Conservation (phyloP, 306 rosid genomes). For the Lathyrus oleraceus region DNA sequence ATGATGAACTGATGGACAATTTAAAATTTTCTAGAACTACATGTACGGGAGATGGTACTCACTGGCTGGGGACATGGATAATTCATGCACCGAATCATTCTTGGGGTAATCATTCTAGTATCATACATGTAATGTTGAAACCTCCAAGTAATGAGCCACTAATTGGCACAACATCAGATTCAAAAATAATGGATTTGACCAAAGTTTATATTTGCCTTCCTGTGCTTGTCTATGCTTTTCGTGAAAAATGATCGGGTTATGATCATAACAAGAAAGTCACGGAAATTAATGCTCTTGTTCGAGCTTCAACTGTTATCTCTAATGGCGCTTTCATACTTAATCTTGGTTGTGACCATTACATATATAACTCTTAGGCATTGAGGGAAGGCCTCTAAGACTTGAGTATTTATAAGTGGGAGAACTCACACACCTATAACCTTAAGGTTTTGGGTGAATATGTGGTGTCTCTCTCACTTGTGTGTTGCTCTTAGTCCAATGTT, state of each 20-base stretch:
- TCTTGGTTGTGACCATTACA: constrained; percentile 81
- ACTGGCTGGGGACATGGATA: constrained; percentile 85
- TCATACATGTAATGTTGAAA: constrained; percentile 78
- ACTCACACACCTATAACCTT: too few species aligned
- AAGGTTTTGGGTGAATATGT: too few species aligned
- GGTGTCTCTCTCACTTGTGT: too few species aligned
- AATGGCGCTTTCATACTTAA: constrained; percentile 81
- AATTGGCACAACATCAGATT: constrained; percentile 44
- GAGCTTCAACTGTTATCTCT: constrained; percentile 79
- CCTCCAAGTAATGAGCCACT: constrained; percentile 75
- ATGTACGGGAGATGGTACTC: constrained; percentile 77
- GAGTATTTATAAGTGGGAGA: too few species aligned
- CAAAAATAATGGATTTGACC: constrained; percentile 46
- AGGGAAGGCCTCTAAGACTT: too few species aligned
- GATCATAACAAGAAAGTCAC: constrained; percentile 91
- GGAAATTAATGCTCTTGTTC: constrained; percentile 80
- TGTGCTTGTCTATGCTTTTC: constrained; percentile 75
- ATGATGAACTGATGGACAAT: constrained; percentile 53
- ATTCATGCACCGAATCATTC: constrained; percentile 53
- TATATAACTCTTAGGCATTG: constrained; percentile 63
- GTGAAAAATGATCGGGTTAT: constrained; percentile 80
- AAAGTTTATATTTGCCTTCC: constrained; percentile 82
- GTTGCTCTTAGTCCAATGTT: too few species aligned
- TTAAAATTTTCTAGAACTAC: constrained; percentile 64
- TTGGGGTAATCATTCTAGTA: constrained; percentile 78